phyloP scores from a whole-genome alignment of 805 yeast species.

The Millerago galiae region DNA sequence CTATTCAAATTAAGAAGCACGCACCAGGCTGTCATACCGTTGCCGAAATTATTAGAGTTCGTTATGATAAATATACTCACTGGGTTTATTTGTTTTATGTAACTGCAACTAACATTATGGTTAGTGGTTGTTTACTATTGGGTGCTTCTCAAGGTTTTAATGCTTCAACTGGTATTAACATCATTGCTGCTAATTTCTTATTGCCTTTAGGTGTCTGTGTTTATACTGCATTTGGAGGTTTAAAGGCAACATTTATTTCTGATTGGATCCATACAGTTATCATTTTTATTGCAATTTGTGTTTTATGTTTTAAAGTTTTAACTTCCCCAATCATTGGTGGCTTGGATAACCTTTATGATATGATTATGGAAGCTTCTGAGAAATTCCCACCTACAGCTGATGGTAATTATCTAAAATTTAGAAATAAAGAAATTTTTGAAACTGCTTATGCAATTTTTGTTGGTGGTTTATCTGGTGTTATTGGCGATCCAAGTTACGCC shows the following conservation, averaged over 20 bases:
- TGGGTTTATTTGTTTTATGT: conserved; percentile 31
- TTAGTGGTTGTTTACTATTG: conserved; percentile 32
- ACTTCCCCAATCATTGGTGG: conserved; percentile 37
- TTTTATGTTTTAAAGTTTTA: conserved; percentile 29
- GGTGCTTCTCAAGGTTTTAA: conserved; percentile 40
- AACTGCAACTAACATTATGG: conserved; percentile 32
- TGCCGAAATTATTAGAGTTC: conserved; percentile 30
- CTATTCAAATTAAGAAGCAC: conserved; percentile 32
- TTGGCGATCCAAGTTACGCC: conserved; percentile 33
- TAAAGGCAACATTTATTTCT: conserved; percentile 44
- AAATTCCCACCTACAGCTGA: conserved; percentile 24
- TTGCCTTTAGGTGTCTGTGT: conserved; percentile 42
- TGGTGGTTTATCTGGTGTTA: conserved; percentile 28
- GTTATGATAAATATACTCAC: conserved; percentile 34
- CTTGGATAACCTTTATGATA: conserved; percentile 37
- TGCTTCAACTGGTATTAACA: conserved; percentile 37
- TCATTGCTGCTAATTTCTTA: conserved; percentile 38
- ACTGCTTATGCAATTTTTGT: conserved; percentile 26
- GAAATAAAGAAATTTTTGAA: conserved; percentile 25
- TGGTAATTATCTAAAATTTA: conserved; percentile 29
- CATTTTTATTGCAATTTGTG: conserved; percentile 32
- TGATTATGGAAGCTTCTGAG: conserved; percentile 30
- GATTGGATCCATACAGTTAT: conserved; percentile 47
- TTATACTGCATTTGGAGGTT: conserved; percentile 45
- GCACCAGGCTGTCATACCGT: conserved; percentile 39